Evolutionary conservation across 1,284 basidiomycete genomes (phyloP).

Genomic region (Cryptococcus sp.): DNA sequence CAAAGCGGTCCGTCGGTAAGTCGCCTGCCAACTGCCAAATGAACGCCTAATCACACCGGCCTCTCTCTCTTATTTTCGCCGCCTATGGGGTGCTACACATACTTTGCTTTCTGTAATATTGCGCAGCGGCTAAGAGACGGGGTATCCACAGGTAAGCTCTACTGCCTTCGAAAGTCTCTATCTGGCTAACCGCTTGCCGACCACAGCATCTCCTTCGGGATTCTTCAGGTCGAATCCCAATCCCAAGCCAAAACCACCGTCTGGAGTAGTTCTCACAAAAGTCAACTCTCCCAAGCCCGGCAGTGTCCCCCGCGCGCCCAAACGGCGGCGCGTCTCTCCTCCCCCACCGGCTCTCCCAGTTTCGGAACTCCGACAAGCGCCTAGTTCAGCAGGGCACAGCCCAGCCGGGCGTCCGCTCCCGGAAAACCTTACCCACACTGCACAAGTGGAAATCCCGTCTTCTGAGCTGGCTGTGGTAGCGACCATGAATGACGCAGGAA

Average conservation of each 20-base stretch:
- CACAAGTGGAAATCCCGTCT: conserved; percentile 19
- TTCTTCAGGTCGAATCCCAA: background rate
- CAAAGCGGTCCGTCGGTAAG: conserved; percentile 28
- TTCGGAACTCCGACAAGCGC: background rate
- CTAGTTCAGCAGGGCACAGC: background rate
- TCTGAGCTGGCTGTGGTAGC: conserved; percentile 10
- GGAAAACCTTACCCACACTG: conserved; percentile 30
- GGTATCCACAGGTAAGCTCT: conserved; percentile 5
- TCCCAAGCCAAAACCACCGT: conserved; percentile 4
- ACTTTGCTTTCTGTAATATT: background rate
- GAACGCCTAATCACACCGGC: conserved; percentile 32
- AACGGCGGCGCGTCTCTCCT: conserved; percentile 12
- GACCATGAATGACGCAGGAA: conserved; percentile 1
- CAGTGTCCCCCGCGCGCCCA: conserved; percentile 3
- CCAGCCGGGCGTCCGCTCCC: background rate
- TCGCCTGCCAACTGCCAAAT: conserved; percentile 1
- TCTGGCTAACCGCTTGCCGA: conserved; percentile 1
- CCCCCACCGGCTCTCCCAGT: background rate
- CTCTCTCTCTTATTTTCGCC: conserved; percentile 9
- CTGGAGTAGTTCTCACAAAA: conserved; percentile 5
- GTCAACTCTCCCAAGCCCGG: background rate
- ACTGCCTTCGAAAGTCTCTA: too few relatives aligned
- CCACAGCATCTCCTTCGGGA: background rate
- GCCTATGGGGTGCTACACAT: background rate
- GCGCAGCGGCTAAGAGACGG: conserved; percentile 15